Evolutionary conservation across 2,329 filamentous ascomycete genomes (phyloP), one percentile per base, ranked within the genome.

Genomic region (Lachnellula hyalina): DNA sequence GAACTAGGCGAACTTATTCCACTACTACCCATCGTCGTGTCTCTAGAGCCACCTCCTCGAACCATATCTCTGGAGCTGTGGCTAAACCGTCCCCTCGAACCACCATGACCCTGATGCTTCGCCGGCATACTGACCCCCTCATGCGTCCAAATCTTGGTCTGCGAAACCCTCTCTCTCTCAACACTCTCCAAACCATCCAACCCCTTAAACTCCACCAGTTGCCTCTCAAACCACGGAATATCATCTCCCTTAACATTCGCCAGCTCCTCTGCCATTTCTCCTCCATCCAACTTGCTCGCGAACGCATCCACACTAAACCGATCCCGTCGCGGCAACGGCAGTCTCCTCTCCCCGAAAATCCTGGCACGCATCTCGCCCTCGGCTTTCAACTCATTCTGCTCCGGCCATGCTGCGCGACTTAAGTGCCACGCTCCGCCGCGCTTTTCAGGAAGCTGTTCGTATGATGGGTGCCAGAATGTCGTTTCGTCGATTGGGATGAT

Each of bases 251-350:
- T 51, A 12, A 36, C 15, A 14, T 46, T n/a, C 6, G 19, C 49
- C 17, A 52, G 23, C 38, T 56, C 45, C 8, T 46, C 14, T 17
- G 12, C 8, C 14, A 36, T 49, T 1, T 17, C 44, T 8, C 49
- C 49, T 11, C 14, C 12, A 9, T 5, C 17, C 28, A 54, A 7
- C 50, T 56, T 48, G 5, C 28, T 23, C 7, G 9, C 49, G 8
- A 56, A 32, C 12, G 50, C 48, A 2, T 53, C 56, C 9, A 36
- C 7, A 2, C 46, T 51, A 15, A 45, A 53, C 12, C 17, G 23
- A 47, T 56, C 53, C 14, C 41, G 42, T 38, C 53, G 47, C n/a
- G 56, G 56, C 17, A 55, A n/a, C 9, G 56, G 56, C 1, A 58
- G 23, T 3, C 56, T 34, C 23, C 56, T 41, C 25, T 55, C 53